phyloP scores from a whole-genome alignment of 345 rosid genomes.

The Pistacia integerrima region DNA sequence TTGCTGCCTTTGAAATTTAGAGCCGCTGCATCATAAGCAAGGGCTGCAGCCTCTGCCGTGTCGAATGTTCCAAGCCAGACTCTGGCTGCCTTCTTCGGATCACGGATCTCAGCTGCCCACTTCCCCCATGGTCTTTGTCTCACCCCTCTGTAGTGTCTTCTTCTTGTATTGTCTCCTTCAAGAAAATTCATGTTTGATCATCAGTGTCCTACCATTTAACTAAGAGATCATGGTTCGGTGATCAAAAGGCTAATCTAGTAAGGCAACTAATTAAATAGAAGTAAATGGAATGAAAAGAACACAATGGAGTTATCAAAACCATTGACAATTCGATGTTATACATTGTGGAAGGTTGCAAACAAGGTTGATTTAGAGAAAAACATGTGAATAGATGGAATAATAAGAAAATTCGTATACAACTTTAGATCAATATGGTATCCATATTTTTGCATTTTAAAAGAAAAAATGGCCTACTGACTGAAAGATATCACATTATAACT shows the following conservation, averaged over 20 bases:
- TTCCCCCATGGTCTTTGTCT: slow-evolving; percentile 35
- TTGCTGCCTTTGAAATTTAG: slow-evolving; percentile 31
- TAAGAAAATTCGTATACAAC: background rate
- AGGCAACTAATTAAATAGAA: no score
- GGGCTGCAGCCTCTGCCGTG: slow-evolving; percentile 28
- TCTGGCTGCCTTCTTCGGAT: slow-evolving; percentile 33
- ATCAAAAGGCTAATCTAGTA: no score
- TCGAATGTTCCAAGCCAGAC: slow-evolving; percentile 34
- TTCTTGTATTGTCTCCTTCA: slow-evolving; percentile 10
- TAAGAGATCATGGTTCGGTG: no score
- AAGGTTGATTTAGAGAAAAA: no score
- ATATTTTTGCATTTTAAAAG: background rate
- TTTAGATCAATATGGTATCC: background rate
- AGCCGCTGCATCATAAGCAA: slow-evolving; percentile 32
- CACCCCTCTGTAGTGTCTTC: slow-evolving; percentile 30
- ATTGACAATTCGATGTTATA: no score
- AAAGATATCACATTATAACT: background rate
- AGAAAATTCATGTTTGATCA: background rate
- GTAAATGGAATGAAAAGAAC: no score
- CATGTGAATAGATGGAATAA: background rate
- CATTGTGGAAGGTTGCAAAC: no score
- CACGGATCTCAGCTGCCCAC: slow-evolving; percentile 37
- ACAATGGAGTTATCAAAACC: no score
- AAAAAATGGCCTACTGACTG: background rate
- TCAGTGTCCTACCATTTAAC: no score